Evolutionary conservation across 371 early-diverging fungal genomes (phyloP), one percentile per base, ranked within the genome.

Genomic region (Mortierella sp.): DNA sequence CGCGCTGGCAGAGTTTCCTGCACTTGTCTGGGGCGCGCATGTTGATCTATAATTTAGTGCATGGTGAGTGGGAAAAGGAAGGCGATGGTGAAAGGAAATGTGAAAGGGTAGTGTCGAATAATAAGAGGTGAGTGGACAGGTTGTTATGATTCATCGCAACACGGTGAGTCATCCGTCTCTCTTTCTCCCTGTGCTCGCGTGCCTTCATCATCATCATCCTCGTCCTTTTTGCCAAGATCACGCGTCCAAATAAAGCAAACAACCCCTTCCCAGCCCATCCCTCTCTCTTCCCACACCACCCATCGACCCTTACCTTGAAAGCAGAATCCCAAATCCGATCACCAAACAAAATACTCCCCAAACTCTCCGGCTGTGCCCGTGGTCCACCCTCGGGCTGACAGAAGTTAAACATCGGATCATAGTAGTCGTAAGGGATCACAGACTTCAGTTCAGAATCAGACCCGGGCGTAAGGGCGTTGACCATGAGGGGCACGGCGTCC

Each of bases 271-370:
- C 27, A 2, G 1, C 58, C 8, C n/a, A 27, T 27, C 29, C 24
- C 35, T 43, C 29, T 27, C 27, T 55, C n/a, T 27, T 3, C 58
- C 27, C 2, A 35, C 3, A 35, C 35, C 35, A 35, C 21, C 27
- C 58, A 29, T 8, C 12, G 14, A 10, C 5, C 16, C 51, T 68
- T 93, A 96, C 95, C 90, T 96, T 88, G 83, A 96, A 97, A 10
- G 92, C 91, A 4, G 98, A 97, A 63, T 91, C 93, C 79, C 93
- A 96, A 78, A 99, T 96, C 55, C 99, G 94, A 82, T 99, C 99
- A 27, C 99, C 99, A 92, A 97, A 97, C 54, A 99, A 89, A 54
- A 98, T 96, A 76, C 94, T 93, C 29, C 99, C 99, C 74, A 99
- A 91, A 10, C 94, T 94, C 91, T 98, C 99, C 18, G 94, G 80